A percentile compares a stretch with the other conserved stretches of the same genome.
phyloP scores from a whole-genome alignment of 2,329 filamentous ascomycete species.

The Apiospora aurea region DNA sequence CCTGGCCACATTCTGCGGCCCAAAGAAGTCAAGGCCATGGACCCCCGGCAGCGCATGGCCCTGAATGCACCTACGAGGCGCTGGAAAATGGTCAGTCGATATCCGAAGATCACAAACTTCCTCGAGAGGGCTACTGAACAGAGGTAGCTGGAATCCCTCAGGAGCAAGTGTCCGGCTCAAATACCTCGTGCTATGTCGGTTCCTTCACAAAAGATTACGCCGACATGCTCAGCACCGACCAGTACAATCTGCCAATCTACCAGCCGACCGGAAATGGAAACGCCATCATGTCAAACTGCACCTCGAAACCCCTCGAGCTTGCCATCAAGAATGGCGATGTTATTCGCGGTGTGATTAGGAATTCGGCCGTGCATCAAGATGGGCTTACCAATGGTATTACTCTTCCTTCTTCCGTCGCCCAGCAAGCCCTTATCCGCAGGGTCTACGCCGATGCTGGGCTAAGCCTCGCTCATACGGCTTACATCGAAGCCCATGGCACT shows the following conservation, averaged over 20 bases:
- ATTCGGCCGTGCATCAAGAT: conserved; percentile 32
- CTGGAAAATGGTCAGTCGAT: background rate
- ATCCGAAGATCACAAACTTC: background rate
- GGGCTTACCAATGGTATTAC: conserved; percentile 30
- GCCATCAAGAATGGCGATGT: conserved; percentile 49
- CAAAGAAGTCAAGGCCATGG: background rate
- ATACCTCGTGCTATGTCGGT: background rate
- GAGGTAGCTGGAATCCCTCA: background rate
- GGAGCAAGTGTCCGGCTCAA: background rate
- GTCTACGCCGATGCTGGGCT: conserved; percentile 26
- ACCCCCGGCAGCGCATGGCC: background rate
- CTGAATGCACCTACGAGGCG: background rate
- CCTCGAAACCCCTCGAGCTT: conserved; percentile 49
- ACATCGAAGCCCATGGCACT: conserved; percentile 28
- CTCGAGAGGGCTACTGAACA: background rate
- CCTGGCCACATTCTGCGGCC: background rate
- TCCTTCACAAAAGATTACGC: background rate
- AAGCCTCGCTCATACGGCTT: conserved; percentile 24
- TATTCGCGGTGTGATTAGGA: conserved; percentile 42
- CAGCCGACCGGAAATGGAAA: background rate
- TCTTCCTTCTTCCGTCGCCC: conserved; percentile 31
- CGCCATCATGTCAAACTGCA: conserved; percentile 4
- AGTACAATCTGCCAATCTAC: background rate
- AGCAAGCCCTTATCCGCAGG: conserved; percentile 36
- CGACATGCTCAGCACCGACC: background rate